Evolutionary conservation across 1,139 yeast species (phyloP).

Genomic region (Sugiyamaella sp.): DNA sequence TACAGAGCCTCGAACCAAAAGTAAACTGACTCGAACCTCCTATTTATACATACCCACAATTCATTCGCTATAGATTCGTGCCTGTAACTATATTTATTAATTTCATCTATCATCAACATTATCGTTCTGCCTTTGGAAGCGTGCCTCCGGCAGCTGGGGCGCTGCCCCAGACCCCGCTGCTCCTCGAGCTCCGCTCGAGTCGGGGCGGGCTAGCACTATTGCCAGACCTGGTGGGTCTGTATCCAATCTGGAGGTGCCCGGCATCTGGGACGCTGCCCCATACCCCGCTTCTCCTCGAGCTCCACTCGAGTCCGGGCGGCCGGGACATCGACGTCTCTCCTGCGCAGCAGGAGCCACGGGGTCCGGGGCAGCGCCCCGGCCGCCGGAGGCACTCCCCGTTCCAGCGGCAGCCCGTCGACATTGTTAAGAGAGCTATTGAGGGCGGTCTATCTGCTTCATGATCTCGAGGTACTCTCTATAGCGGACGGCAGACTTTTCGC

Average conservation of each 20-base stretch:
- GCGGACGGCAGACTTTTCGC: slow-evolving; percentile 37
- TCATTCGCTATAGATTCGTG: slow-evolving; percentile 13
- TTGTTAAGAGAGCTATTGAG: neutral
- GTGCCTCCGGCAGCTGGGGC: slow-evolving; percentile 1
- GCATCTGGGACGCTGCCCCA: neutral
- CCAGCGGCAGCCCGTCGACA: neutral
- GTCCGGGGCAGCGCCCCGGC: neutral
- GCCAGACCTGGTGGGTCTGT: no score
- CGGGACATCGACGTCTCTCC: neutral
- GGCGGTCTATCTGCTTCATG: slow-evolving; percentile 5
- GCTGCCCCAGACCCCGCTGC: neutral
- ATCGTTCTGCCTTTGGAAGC: neutral
- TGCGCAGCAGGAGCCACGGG: neutral
- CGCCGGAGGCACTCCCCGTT: neutral
- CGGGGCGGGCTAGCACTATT: no score
- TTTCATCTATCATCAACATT: neutral
- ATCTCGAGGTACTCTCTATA: slow-evolving; percentile 36
- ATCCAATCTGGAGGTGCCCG: no score
- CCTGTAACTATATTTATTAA: slow-evolving; percentile 13
- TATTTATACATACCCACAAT: slow-evolving; percentile 6
- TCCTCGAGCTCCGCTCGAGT: neutral
- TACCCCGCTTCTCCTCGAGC: neutral
- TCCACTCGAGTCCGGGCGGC: neutral
- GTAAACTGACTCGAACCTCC: neutral
- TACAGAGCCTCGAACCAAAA: slow-evolving; percentile 28